phyloP scores from a whole-genome alignment of 164 flowering plant genomes.

The Vitis riparia region DNA sequence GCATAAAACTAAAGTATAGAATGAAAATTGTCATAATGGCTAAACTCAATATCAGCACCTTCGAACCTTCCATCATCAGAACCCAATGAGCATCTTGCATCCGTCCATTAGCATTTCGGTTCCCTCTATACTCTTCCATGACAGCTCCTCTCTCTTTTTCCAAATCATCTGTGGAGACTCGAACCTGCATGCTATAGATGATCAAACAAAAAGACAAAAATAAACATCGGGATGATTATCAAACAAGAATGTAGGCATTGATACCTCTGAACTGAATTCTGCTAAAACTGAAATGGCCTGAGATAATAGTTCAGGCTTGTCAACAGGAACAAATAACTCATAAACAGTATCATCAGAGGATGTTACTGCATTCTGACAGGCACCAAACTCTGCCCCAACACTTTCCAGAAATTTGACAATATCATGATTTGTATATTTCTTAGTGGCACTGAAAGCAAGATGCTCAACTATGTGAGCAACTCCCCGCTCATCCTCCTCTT shows the following conservation, averaged over 20 bases:
- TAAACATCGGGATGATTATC: not conserved
- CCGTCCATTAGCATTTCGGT: constrained; percentile 84
- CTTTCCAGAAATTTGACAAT: constrained; percentile 90
- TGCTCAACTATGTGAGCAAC: constrained; percentile 98
- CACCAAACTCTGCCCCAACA: constrained; percentile 96
- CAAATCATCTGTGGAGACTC: constrained; percentile 79
- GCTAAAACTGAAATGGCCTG: constrained; percentile 87
- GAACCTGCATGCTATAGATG: constrained; percentile 46
- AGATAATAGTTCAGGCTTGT: constrained; percentile 86
- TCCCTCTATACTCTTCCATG: constrained; percentile 86
- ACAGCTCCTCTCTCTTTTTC: constrained; percentile 98
- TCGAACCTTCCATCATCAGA: constrained; percentile 92
- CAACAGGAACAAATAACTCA: constrained; percentile 93
- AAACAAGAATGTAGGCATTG: not conserved
- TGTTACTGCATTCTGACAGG: constrained; percentile 95
- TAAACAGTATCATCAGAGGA: constrained; percentile 93
- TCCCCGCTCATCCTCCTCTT: constrained; percentile 96
- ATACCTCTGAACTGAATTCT: constrained; percentile 93
- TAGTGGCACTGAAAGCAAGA: constrained; percentile 95
- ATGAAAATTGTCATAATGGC: not conserved
- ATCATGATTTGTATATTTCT: constrained; percentile 86
- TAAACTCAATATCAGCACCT: constrained; percentile 38
- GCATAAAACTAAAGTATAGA: not conserved
- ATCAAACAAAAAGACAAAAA: not conserved
- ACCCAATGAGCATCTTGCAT: constrained; percentile 96